These are phyloP conservation scores for Psidium guajava DNA, from an alignment of 345 rosid genomes.

Conservation along the genomic window DNA sequence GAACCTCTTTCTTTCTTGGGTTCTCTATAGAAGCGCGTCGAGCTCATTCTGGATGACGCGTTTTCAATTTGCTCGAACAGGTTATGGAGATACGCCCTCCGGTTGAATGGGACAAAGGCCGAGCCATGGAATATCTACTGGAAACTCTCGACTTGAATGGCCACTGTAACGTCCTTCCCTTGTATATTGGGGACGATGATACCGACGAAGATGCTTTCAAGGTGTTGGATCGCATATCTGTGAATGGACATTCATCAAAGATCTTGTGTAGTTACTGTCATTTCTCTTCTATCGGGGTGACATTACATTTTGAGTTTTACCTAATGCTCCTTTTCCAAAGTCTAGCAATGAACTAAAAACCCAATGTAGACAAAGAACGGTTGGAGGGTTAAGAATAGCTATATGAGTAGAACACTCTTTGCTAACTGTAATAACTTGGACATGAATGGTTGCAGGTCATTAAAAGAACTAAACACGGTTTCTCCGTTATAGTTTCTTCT, in stretches of 20 bases:
- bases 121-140: constrained; percentile 32
- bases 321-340: not conserved
- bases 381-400: not conserved
- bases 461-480: constrained; percentile 17
- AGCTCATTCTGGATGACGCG: not conserved
- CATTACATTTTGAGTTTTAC: not conserved
- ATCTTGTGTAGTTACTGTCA: not conserved
- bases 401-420: not conserved
- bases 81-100: constrained; percentile 44
- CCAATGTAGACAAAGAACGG: not conserved
- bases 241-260: not conserved
- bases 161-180: constrained; percentile 24
- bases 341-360: not conserved
- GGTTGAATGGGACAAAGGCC: constrained; percentile 41
- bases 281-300: not conserved
- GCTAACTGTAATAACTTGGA: not conserved
- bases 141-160: constrained; percentile 19
- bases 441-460: constrained; percentile 11
- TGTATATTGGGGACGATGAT: constrained; percentile 35
- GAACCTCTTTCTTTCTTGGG: not conserved
- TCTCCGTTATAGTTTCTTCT: constrained; percentile 29
- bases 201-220: constrained; percentile 45
- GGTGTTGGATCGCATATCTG: constrained; percentile 4
- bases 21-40: not conserved
- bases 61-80: constrained; percentile 2